Percentiles rank a stretch among this genome's conserved stretches.
phyloP scores from a whole-genome alignment of 371 early-diverging fungal genomes.

The Mucor velutinosus region DNA sequence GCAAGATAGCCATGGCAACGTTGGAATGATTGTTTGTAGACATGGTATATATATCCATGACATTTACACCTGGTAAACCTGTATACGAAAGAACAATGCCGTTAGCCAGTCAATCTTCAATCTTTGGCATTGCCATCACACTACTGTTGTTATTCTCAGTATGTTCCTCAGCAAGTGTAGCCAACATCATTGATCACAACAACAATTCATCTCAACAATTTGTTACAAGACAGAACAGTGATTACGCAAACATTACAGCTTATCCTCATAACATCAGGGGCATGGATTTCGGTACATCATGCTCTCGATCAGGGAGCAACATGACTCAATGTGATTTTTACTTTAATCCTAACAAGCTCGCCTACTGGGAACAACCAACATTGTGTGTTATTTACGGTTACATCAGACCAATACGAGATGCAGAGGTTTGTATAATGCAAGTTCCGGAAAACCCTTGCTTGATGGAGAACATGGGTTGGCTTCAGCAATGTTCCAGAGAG shows the following conservation, averaged over 20 bases:
- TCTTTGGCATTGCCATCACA: not conserved
- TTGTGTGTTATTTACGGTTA: not conserved
- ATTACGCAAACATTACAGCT: not conserved
- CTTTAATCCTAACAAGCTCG: not conserved
- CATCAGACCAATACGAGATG: not conserved
- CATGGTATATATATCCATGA: not conserved
- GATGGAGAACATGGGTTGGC: not conserved
- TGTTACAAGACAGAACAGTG: not conserved
- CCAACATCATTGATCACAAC: not conserved
- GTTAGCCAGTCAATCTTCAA: not conserved
- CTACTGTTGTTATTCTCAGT: not conserved
- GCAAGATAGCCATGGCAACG: not conserved
- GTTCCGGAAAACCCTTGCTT: not conserved
- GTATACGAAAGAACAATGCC: not conserved
- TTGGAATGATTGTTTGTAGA: not conserved
- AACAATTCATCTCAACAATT: not conserved
- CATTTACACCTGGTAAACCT: not conserved
- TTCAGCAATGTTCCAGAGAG: not conserved
- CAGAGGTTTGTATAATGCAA: not conserved
- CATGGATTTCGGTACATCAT: not conserved
- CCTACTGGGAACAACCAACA: not conserved
- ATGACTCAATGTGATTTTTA: not conserved
- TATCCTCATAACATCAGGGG: not conserved
- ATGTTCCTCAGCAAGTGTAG: not conserved
- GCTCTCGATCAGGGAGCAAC: not conserved